Percentiles rank a stretch among this genome's conserved stretches.
phyloP scores from a whole-genome alignment of 768 basidiomycete genomes.

The Pleurotus salmoneostramineus region DNA sequence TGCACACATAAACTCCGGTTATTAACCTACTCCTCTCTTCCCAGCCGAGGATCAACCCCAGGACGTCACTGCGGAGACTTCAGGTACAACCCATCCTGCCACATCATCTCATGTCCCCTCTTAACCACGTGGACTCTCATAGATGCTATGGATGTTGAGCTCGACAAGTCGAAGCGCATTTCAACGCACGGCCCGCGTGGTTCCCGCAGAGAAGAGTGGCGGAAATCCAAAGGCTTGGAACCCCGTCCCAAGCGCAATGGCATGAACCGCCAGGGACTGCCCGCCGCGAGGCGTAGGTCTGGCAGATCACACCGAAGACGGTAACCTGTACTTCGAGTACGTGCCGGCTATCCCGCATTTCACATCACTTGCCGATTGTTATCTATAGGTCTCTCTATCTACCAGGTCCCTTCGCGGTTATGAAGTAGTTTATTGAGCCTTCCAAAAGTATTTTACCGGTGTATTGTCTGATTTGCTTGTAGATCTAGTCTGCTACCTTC shows the following conservation, averaged over 20 bases:
- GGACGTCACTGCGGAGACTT: constrained; percentile 1
- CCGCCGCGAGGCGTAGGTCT: constrained; percentile 59
- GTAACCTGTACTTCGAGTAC: constrained; percentile 28
- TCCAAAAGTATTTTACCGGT: not conserved
- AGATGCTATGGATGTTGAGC: constrained; percentile 60
- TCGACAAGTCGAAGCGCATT: constrained; percentile 34
- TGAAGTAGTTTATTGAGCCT: not conserved
- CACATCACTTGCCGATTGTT: not conserved
- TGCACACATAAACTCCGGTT: not conserved
- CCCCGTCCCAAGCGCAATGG: constrained; percentile 45
- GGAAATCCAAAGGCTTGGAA: constrained; percentile 71
- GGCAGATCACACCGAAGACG: constrained; percentile 71
- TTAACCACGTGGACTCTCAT: constrained; percentile 13
- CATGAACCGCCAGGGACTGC: constrained; percentile 65
- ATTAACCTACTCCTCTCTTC: constrained; percentile 2
- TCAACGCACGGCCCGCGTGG: constrained; percentile 82
- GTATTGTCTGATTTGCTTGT: not conserved
- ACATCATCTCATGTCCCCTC: not conserved
- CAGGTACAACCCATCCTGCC: not conserved
- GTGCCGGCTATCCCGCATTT: constrained; percentile 4
- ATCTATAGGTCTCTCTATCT: not conserved
- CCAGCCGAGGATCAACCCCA: constrained; percentile 6
- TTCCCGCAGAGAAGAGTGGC: constrained; percentile 80
- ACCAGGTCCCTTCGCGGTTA: no score
- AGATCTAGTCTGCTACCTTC: not conserved